Conservation (phyloP, 2,329 filamentous ascomycete genomes). For the Stromatinia cepivora region DNA sequence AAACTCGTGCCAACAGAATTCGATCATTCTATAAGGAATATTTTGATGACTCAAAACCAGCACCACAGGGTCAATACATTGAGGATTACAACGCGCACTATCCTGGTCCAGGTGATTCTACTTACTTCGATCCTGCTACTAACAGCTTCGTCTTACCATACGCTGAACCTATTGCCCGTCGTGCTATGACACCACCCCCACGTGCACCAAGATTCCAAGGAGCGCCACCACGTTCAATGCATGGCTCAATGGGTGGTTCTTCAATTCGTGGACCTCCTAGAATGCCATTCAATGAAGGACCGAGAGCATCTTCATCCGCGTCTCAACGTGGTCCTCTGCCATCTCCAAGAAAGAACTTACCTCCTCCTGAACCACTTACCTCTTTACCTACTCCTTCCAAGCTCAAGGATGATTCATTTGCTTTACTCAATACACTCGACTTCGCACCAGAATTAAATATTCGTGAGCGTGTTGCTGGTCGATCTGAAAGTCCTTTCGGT, state of each 20-base stretch:
- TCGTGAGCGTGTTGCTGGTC: constrained; percentile 68
- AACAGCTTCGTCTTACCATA: constrained; percentile 73
- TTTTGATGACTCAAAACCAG: constrained; percentile 77
- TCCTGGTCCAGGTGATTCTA: constrained; percentile 56
- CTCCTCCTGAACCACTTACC: constrained; percentile 71
- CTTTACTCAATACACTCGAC: constrained; percentile 67
- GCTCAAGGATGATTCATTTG: constrained; percentile 78
- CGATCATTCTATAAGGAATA: constrained; percentile 99
- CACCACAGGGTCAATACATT: constrained; percentile 56
- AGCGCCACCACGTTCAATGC: constrained; percentile 45
- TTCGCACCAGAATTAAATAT: constrained; percentile 78
- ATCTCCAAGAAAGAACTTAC: constrained; percentile 55
- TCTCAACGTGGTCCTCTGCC: constrained; percentile 44
- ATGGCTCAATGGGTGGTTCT: constrained; percentile 53
- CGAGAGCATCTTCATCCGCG: constrained; percentile 66
- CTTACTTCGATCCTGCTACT: constrained; percentile 37
- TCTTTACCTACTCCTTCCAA: constrained; percentile 83
- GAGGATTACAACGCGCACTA: constrained; percentile 75
- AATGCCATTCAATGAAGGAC: constrained; percentile 48
- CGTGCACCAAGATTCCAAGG: constrained; percentile 46
- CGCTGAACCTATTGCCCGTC: constrained; percentile 79
- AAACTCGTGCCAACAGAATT: constrained; percentile 92
- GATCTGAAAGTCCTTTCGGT: constrained; percentile 63
- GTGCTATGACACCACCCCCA: constrained; percentile 94
- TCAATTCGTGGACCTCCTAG: constrained; percentile 38